These are phyloP conservation scores for Phlyctochytrium planicorne DNA, from an alignment of 192 early-diverging fungal species.

Conservation along the genomic window DNA sequence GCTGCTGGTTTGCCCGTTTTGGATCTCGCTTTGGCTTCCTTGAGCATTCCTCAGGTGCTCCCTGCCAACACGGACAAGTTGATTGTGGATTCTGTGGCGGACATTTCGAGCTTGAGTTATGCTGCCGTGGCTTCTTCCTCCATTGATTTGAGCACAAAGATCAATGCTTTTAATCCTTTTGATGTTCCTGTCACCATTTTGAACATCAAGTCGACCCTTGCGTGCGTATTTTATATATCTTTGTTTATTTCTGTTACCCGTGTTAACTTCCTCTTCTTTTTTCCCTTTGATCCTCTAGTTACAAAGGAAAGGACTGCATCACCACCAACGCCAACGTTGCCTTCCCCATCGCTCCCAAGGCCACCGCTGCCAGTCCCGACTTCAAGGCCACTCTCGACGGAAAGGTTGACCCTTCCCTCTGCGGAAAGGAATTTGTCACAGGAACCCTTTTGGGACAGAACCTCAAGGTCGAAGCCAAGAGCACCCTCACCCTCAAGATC, in stretches of 20 bases:
- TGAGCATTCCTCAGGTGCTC: not conserved
- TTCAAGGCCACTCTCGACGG: not conserved
- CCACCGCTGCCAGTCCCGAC: not conserved
- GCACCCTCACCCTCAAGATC: not conserved
- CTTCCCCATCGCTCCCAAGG: not conserved
- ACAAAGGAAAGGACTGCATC: no score
- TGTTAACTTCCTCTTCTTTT: not conserved
- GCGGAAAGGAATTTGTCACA: not conserved
- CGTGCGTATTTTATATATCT: no score
- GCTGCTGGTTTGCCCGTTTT: not conserved
- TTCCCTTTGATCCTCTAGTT: no score
- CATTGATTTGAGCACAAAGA: no score
- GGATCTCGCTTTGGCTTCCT: not conserved
- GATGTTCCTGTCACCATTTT: not conserved
- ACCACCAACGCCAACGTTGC: not conserved
- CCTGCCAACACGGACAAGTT: not conserved
- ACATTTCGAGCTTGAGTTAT: no score
- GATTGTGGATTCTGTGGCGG: no score
- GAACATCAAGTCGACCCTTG: no score
- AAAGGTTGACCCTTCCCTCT: not conserved
- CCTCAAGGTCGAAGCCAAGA: not conserved
- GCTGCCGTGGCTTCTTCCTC: no score
- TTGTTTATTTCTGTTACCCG: no score
- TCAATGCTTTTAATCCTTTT: slow-evolving; percentile 1
- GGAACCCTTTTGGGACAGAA: no score